Evolutionary conservation across 176 grass and related monocot genomes (phyloP).

Genomic region (Eremochloa ophiuroides): DNA sequence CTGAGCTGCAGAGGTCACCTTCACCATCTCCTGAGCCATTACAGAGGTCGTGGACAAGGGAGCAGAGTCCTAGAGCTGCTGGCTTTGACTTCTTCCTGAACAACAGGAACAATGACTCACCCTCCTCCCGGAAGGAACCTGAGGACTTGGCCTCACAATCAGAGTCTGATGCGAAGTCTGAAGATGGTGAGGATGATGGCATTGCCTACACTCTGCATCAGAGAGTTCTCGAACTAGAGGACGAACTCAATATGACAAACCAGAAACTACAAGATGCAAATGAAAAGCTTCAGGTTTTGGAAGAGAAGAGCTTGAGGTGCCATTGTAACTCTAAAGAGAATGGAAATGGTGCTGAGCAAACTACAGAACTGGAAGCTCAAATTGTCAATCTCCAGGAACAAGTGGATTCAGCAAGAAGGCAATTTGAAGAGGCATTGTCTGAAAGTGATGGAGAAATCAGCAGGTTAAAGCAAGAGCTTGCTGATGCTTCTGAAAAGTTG

Average conservation of each 20-base stretch:
- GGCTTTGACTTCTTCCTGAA: conserved; percentile 50
- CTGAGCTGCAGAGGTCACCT: conserved; percentile 44
- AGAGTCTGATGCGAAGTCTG: conserved; percentile 55
- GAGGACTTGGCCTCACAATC: conserved; percentile 44
- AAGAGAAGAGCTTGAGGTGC: conserved; percentile 32
- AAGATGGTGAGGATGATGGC: conserved; percentile 50
- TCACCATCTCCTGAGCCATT: conserved; percentile 45
- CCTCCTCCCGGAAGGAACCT: conserved; percentile 29
- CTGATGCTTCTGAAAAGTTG: conserved; percentile 23
- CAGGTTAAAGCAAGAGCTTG: conserved; percentile 31
- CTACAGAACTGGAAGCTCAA: conserved; percentile 20
- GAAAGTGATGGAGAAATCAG: conserved; percentile 25
- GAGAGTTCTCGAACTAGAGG: conserved; percentile 55
- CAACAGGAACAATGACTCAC: conserved; percentile 39
- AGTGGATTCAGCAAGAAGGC: conserved; percentile 16
- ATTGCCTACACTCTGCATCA: conserved; percentile 56
- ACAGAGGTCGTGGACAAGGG: conserved; percentile 54
- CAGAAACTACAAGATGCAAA: conserved; percentile 26
- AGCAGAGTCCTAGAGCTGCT: conserved; percentile 52
- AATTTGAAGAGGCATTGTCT: conserved; percentile 19
- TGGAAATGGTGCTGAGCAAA: conserved; percentile 12
- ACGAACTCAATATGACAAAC: conserved; percentile 31
- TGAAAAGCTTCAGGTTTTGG: conserved; percentile 36
- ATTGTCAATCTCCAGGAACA: conserved; percentile 29
- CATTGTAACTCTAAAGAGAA: conserved; percentile 25